phyloP scores from a whole-genome alignment of 306 rosid species.

The Inga laurina region DNA sequence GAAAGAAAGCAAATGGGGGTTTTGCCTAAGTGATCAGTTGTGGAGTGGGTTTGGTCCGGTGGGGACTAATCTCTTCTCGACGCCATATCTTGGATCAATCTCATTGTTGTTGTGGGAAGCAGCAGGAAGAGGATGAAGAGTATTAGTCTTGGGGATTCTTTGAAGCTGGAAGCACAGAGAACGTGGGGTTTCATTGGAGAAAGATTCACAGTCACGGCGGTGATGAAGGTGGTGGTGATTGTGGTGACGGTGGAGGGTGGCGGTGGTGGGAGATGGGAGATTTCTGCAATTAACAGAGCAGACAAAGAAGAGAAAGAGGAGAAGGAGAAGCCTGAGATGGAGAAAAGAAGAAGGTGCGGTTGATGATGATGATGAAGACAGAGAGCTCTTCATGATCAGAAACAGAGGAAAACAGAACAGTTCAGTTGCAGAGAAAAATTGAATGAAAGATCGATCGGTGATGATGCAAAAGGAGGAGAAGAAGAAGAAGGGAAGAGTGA shows the following conservation, averaged over 20 bases:
- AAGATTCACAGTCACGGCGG: conserved; percentile 52
- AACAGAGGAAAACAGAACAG: conserved; percentile 25
- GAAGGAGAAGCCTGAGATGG: not conserved
- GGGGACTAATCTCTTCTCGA: conserved; percentile 84
- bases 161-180: conserved; percentile 68
- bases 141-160: conserved; percentile 26
- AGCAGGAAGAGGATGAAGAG: conserved; percentile 23
- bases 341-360: not conserved
- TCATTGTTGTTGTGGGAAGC: conserved; percentile 17
- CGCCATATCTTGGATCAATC: conserved; percentile 79
- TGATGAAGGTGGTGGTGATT: not conserved
- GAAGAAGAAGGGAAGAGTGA: not conserved
- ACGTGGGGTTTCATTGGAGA: conserved; percentile 56
- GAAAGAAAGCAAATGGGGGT: not conserved
- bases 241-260: conserved; percentile 21
- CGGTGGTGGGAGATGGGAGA: not conserved
- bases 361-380: conserved; percentile 46
- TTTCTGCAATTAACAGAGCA: conserved; percentile 25
- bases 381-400: conserved; percentile 58
- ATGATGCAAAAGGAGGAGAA: conserved; percentile 1
- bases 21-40: conserved; percentile 50
- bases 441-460: not conserved
- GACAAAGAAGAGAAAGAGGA: conserved; percentile 27
- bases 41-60: conserved; percentile 99
- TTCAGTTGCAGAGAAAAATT: conserved; percentile 1